Conservation (phyloP, 192 early-diverging fungal species). For the Backusella macrospora region DNA sequence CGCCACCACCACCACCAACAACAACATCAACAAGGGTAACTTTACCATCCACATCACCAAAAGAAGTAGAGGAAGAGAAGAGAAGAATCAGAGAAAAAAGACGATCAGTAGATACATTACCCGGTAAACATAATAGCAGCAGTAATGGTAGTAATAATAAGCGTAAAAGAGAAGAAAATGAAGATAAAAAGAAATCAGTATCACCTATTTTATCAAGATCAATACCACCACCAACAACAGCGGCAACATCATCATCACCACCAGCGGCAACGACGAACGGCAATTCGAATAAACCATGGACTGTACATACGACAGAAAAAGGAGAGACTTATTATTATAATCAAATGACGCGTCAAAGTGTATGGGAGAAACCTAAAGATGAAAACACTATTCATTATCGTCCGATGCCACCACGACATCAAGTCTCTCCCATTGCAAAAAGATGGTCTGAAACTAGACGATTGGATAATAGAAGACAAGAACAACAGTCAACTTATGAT, state of each 20-base stretch:
- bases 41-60: too few species aligned
- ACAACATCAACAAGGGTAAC: background rate
- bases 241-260: background rate
- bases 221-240: too few species aligned
- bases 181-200: too few species aligned
- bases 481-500: background rate
- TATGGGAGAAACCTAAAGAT: background rate
- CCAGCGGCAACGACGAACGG: background rate
- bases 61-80: too few species aligned
- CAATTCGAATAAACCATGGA: background rate
- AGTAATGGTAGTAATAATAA: too few species aligned
- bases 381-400: too few species aligned
- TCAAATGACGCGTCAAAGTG: background rate
- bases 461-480: background rate
- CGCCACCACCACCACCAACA: background rate
- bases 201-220: too few species aligned
- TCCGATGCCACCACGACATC: too few species aligned
- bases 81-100: too few species aligned
- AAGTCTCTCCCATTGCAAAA: background rate
- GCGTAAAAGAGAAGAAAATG: too few species aligned
- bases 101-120: too few species aligned
- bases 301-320: background rate
- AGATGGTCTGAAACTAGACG: conserved; percentile 7
- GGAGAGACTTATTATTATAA: background rate
- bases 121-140: too few species aligned